phyloP scores from a whole-genome alignment of 2,329 filamentous ascomycete species.

The Fusarium foetens region DNA sequence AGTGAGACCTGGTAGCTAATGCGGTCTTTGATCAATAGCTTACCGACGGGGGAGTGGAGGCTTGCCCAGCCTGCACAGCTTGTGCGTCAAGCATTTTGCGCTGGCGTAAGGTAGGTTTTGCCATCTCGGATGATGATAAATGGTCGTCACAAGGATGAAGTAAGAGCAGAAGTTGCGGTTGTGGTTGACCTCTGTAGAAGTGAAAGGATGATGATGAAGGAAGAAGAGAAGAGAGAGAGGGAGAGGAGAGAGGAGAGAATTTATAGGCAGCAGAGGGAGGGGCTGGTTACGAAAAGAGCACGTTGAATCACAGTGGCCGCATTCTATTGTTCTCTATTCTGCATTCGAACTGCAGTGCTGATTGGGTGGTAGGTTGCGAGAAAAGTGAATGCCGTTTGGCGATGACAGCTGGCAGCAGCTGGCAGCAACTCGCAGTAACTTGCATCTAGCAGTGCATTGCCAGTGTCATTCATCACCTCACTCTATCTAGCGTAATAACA shows the following conservation, averaged over 20 bases:
- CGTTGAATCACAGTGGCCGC: neutral
- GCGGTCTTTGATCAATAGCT: neutral
- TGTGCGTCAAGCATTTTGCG: neutral
- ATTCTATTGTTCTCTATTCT: neutral
- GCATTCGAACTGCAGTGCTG: neutral
- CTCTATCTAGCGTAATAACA: no score
- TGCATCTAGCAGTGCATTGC: neutral
- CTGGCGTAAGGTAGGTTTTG: accelerated
- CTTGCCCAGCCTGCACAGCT: neutral
- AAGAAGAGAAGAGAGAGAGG: neutral
- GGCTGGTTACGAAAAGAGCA: neutral
- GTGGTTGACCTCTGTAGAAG: neutral
- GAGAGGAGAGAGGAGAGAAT: neutral
- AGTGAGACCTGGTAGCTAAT: neutral
- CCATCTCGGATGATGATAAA: neutral
- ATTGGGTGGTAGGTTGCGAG: neutral
- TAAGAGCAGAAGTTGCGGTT: neutral
- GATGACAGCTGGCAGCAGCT: neutral
- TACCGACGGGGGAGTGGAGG: neutral
- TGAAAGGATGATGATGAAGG: neutral
- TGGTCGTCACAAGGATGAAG: neutral
- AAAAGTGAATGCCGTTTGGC: neutral
- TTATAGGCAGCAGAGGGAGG: slow-evolving; percentile 13
- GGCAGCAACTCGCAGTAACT: neutral
- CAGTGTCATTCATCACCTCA: no score